phyloP scores from a whole-genome alignment of 495 filamentous ascomycete genomes.

The Daldinia childiae region DNA sequence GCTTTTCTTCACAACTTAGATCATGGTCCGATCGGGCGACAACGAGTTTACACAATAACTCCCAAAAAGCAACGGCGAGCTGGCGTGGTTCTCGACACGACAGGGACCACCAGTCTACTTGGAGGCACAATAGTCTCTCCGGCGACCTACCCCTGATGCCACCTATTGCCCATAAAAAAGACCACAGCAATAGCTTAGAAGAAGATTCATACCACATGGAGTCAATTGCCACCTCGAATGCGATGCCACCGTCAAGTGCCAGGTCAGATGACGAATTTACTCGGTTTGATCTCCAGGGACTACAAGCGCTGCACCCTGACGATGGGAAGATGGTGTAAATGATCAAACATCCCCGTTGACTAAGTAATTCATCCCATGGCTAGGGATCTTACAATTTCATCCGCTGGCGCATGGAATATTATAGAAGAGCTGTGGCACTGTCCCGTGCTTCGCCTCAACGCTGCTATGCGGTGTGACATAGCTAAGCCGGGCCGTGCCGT shows the following conservation, averaged over 20 bases:
- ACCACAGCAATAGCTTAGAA: slow-evolving; percentile 25
- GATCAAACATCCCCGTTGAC: not conserved
- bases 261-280: slow-evolving; percentile 27
- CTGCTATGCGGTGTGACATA: not conserved
- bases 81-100: slow-evolving; percentile 23
- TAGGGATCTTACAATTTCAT: too few species aligned
- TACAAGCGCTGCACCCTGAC: slow-evolving; percentile 29
- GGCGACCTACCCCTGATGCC: slow-evolving; percentile 12
- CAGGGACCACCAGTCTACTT: slow-evolving; percentile 17
- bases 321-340: slow-evolving; percentile 26
- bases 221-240: slow-evolving; percentile 25
- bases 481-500: not conserved
- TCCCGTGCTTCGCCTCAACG: not conserved
- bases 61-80: slow-evolving; percentile 28
- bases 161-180: not conserved
- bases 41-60: slow-evolving; percentile 20
- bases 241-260: slow-evolving; percentile 9
- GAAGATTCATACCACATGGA: slow-evolving; percentile 18
- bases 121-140: slow-evolving; percentile 20
- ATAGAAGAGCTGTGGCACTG: not conserved
- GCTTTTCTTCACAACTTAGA: slow-evolving; percentile 27
- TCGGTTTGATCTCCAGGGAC: slow-evolving; percentile 31
- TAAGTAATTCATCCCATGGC: not conserved
- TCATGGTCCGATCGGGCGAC: slow-evolving; percentile 37
- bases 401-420: too few species aligned